Percentiles rank a stretch among this genome's conserved stretches.
These are phyloP conservation scores for Starmerella lactis-condensi DNA, from an alignment of 805 yeast species.

Conservation along the genomic window DNA sequence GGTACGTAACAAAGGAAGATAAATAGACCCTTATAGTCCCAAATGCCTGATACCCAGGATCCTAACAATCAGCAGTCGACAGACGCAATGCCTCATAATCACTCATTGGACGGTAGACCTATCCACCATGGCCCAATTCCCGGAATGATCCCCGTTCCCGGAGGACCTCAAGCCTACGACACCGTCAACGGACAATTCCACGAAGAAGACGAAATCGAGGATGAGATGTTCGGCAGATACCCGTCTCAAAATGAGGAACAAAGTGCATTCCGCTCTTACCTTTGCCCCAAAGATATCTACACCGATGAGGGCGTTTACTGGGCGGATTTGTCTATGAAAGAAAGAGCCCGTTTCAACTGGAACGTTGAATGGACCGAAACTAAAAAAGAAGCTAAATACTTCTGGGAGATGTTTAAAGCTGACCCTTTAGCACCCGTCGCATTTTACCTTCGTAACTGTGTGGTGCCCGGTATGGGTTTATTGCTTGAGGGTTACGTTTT, in stretches of 20 bases:
- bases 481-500: constrained; percentile 25
- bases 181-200: constrained; percentile 22
- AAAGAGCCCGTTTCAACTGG: constrained; percentile 19
- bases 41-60: too few species aligned
- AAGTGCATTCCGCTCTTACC: constrained; percentile 20
- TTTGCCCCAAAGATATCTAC: constrained; percentile 23
- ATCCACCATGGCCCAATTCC: constrained; percentile 22
- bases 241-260: constrained; percentile 21
- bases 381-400: constrained; percentile 16
- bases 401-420: constrained; percentile 18
- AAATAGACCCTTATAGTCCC: too few species aligned
- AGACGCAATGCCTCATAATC: too few species aligned
- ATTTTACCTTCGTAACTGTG: constrained; percentile 23
- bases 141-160: constrained; percentile 24
- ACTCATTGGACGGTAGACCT: not conserved
- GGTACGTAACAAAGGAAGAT: too few species aligned
- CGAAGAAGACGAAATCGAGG: constrained; percentile 14
- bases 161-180: constrained; percentile 25
- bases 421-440: constrained; percentile 23
- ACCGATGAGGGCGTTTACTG: constrained; percentile 23
- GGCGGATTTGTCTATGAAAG: constrained; percentile 23
- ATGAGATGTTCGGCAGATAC: constrained; percentile 14
- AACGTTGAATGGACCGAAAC: constrained; percentile 19
- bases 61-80: too few species aligned
- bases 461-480: constrained; percentile 26